Conservation (phyloP, 1,284 basidiomycete species). For the Ceratobasidium sp. region DNA sequence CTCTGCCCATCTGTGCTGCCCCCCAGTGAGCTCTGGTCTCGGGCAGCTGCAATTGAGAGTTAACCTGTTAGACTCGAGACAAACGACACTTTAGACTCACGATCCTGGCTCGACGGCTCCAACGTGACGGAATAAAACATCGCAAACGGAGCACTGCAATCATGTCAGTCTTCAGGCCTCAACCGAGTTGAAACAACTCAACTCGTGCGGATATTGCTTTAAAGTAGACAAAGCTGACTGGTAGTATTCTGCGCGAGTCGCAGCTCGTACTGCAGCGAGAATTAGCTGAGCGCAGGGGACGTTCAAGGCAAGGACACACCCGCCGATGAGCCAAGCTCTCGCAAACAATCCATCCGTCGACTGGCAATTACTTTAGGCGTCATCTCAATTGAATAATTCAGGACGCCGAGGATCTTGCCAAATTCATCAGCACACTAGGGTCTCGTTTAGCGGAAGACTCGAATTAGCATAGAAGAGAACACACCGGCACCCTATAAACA, state of each 20-base stretch:
- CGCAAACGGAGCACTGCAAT: slow-evolving; percentile 35
- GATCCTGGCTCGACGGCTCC: not conserved
- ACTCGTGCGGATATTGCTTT: slow-evolving; percentile 33
- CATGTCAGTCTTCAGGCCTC: slow-evolving; percentile 16
- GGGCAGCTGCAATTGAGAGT: not conserved
- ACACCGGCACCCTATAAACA: slow-evolving; percentile 44
- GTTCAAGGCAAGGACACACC: not conserved
- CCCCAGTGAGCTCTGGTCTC: slow-evolving; percentile 19
- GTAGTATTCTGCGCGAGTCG: slow-evolving; percentile 25
- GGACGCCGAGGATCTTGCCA: slow-evolving; percentile 43
- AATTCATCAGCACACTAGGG: slow-evolving; percentile 40
- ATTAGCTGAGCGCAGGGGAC: not conserved
- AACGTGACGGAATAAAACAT: slow-evolving; percentile 15
- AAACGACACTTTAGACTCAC: not conserved
- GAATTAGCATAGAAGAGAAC: not conserved
- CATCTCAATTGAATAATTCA: slow-evolving; percentile 46
- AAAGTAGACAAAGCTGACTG: slow-evolving; percentile 5
- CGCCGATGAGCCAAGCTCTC: slow-evolving; percentile 43
- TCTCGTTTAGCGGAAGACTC: slow-evolving; percentile 24
- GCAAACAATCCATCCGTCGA: slow-evolving; percentile 44
- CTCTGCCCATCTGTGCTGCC: slow-evolving; percentile 28
- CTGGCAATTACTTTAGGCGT: slow-evolving; percentile 46
- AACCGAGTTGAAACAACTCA: slow-evolving; percentile 9
- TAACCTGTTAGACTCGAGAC: not conserved
- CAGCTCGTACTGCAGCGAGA: slow-evolving; percentile 12